Conservation (phyloP, 176 grass and related monocot genomes). For the Lolium rigidum region DNA sequence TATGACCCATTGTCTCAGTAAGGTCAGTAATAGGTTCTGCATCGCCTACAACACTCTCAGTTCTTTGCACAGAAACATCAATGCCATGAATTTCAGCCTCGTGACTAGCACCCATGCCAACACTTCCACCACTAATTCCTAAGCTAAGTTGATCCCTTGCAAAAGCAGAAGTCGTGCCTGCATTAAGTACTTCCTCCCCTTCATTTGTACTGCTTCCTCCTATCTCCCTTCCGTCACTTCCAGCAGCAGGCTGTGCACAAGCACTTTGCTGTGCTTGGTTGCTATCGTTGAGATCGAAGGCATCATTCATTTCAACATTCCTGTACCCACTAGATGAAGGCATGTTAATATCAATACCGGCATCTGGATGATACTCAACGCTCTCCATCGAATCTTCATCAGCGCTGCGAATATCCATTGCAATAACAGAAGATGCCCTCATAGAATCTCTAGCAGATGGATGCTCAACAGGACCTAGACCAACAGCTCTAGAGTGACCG, state of each 20-base stretch:
- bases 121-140: slow-evolving; percentile 91
- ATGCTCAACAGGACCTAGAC: slow-evolving; percentile 48
- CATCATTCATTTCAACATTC: slow-evolving; percentile 84
- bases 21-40: slow-evolving; percentile 85
- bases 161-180: slow-evolving; percentile 71
- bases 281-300: slow-evolving; percentile 86
- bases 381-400: slow-evolving; percentile 96
- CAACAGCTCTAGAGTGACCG: slow-evolving; percentile 50
- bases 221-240: slow-evolving; percentile 84
- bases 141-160: slow-evolving; percentile 86
- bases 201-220: slow-evolving; percentile 98
- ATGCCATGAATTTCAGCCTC: slow-evolving; percentile 98
- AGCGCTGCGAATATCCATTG: slow-evolving; percentile 72
- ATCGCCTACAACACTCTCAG: slow-evolving; percentile 84
- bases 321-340: slow-evolving; percentile 76
- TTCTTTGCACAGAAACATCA: slow-evolving; percentile 84
- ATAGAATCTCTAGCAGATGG: slow-evolving; percentile 74
- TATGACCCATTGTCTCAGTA: slow-evolving; percentile 94
- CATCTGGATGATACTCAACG: slow-evolving; percentile 91
- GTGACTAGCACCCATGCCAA: slow-evolving; percentile 97
- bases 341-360: slow-evolving; percentile 69
- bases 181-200: slow-evolving; percentile 94
- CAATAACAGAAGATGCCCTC: slow-evolving; percentile 92
- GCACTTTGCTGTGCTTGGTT: slow-evolving; percentile 96
- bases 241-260: slow-evolving; percentile 77